phyloP scores from a whole-genome alignment of 1,284 basidiomycete species.

The Papiliotrema nemorosa region DNA sequence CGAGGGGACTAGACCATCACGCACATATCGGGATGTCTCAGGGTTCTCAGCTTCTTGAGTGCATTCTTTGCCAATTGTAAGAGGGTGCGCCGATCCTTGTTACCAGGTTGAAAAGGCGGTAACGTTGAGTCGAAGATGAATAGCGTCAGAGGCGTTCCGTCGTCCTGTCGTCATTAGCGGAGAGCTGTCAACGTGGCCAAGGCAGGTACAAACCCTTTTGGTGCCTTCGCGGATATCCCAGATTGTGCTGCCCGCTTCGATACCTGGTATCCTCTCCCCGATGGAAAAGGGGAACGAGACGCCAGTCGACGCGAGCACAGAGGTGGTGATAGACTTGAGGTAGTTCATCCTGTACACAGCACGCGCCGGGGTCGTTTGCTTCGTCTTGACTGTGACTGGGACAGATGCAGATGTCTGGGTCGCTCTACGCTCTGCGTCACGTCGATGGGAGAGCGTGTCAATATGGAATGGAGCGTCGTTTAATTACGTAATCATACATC shows the following conservation, averaged over 20 bases:
- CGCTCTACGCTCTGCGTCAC: too few relatives aligned
- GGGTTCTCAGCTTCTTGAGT: conserved; percentile 82
- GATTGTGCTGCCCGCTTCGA: conserved; percentile 61
- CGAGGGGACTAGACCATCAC: background rate
- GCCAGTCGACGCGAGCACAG: conserved; percentile 83
- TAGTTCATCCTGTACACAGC: conserved; percentile 46
- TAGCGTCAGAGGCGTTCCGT: conserved; percentile 74
- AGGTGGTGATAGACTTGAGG: conserved; percentile 54
- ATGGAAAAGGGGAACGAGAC: conserved; percentile 84
- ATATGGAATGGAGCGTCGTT: too few relatives aligned
- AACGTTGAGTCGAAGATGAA: conserved; percentile 76
- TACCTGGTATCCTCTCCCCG: conserved; percentile 67
- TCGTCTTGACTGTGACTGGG: too few relatives aligned
- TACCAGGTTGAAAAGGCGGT: conserved; percentile 46
- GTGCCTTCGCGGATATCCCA: conserved; percentile 85
- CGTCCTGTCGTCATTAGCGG: conserved; percentile 65
- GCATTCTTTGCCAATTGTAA: conserved; percentile 85
- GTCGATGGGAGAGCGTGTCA: too few relatives aligned
- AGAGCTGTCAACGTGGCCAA: conserved; percentile 6
- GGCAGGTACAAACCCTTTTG: conserved; percentile 63
- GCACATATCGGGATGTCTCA: conserved; percentile 85
- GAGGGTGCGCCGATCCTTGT: conserved; percentile 57
- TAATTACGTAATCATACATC: too few relatives aligned
- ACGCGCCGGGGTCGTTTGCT: too few relatives aligned
- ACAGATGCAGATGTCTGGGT: too few relatives aligned